These are phyloP conservation scores for Calonectria hawksworthii DNA, from an alignment of 2,329 filamentous ascomycete genomes.

Conservation along the genomic window DNA sequence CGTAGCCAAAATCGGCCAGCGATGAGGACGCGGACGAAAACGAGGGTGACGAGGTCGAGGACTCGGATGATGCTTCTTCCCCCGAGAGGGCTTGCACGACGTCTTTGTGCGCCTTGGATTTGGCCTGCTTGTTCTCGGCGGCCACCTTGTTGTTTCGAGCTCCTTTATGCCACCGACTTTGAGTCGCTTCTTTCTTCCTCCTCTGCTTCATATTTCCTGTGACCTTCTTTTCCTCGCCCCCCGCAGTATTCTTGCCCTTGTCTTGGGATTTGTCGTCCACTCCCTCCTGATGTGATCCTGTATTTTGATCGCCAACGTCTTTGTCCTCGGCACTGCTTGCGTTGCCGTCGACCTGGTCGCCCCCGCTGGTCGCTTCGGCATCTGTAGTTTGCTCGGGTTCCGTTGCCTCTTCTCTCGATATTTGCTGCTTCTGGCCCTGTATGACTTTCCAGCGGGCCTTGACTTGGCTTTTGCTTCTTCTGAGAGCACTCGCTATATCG, in stretches of 20 bases:
- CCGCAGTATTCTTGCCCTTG: neutral
- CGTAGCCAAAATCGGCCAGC: slow-evolving; percentile 33
- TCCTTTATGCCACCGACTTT: slow-evolving; percentile 37
- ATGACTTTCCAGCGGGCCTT: slow-evolving; percentile 52
- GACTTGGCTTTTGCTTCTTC: slow-evolving; percentile 47
- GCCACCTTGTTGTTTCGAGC: slow-evolving; percentile 37
- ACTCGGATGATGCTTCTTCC: slow-evolving; percentile 46
- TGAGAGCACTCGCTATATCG: slow-evolving; percentile 47
- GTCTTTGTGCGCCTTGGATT: neutral
- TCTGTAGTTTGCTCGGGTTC: neutral
- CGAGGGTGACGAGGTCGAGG: neutral
- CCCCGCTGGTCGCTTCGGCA: neutral
- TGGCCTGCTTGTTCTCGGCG: slow-evolving; percentile 39
- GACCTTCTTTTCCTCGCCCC: neutral
- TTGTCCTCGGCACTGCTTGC: neutral
- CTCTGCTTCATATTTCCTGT: slow-evolving; percentile 20
- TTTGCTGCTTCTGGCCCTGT: slow-evolving; percentile 34
- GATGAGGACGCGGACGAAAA: slow-evolving; percentile 33
- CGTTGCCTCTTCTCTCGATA: neutral
- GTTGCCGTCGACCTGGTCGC: neutral
- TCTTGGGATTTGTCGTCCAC: slow-evolving; percentile 13
- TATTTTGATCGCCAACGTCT: neutral
- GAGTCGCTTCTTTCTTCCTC: neutral
- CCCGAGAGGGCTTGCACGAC: slow-evolving; percentile 35
- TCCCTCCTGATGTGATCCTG: slow-evolving; percentile 8